Base-by-base conservation (phyloP, 768 basidiomycete species). In the Chalciporus pseudorubinellus region DNA sequence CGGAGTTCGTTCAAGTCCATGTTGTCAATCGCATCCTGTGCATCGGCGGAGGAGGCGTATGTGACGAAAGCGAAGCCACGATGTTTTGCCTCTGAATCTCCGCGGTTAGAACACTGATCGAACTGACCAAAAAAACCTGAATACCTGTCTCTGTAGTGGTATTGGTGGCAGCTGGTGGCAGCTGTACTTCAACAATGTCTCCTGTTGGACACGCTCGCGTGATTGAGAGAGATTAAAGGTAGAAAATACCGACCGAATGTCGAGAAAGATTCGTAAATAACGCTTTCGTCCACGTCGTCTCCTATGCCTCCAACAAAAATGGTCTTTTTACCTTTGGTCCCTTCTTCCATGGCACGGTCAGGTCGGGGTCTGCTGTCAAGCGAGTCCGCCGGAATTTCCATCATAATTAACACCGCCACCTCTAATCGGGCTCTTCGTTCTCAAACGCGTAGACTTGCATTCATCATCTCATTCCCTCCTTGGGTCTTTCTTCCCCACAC, bases 11-110 rank as follows among this genome's bases (percentile, higher is more conserved):
- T 97, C 70, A 95, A 74, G 70, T 98, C 94, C 91, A 94, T 98
- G 73, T 98, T 98, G 76, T 98, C 95, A 54, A 98, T 95, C 24
- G 95, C 95, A 67, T 98, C 95, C 64, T 91, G 88, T 5, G 95
- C 94, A 69, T 95, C 92, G 20, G 80, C 79, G 9, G 88, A 66
- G 7, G 85, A 87, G 11, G 83, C 72, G 66, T 82, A 98, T 2
- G 93, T 94, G 43, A 98, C 82, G 65, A 98, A 98, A 9, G 87
- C 95, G 72, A 94, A 98, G 10, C 95, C 95, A 40, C 93, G 84
- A 68, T 92, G 91, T 72, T 89, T 92, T n/a, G 72, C 70, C 55
- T 87, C 88, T 88, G 52, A 11, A 28, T 18, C 24, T n/a, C 19
- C 31, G 22, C 19, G 21, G 19, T 56, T 18, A 57, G 41, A n/a